Conservation (phyloP, 2,329 filamentous ascomycete genomes). For the Fusarium hostae region DNA sequence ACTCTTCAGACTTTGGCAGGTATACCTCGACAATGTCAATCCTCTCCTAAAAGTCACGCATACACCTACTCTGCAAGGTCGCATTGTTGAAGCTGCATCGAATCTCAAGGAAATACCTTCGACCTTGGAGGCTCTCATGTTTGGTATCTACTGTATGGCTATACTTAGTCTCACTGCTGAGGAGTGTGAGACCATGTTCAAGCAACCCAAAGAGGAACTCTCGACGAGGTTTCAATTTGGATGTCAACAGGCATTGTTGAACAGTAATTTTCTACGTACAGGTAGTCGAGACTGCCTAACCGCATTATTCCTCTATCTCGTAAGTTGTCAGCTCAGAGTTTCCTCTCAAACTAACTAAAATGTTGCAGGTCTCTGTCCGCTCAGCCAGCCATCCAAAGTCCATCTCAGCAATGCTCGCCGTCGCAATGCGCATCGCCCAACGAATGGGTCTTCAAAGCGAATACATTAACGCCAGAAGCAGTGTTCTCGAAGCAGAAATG, state of each 20-base stretch:
- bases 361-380: conserved; percentile 58
- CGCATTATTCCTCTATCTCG: conserved; percentile 67
- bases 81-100: conserved; percentile 61
- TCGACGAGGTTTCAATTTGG: conserved; percentile 58
- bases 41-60: conserved; percentile 70
- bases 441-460: conserved; percentile 67
- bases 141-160: conserved; percentile 61
- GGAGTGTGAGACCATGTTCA: conserved; percentile 57
- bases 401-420: conserved; percentile 62
- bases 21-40: conserved; percentile 68
- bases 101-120: conserved; percentile 54
- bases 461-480: conserved; percentile 40
- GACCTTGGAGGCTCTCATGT: conserved; percentile 65
- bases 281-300: conserved; percentile 65
- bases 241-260: conserved; percentile 64
- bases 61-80: conserved; percentile 62
- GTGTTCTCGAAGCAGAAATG: conserved; percentile 65
- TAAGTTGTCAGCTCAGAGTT: too few species aligned
- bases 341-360: conserved; percentile 9
- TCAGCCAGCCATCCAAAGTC: conserved; percentile 59
- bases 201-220: conserved; percentile 54
- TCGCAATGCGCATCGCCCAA: conserved; percentile 67
- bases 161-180: conserved; percentile 55
- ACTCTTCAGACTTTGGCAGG: conserved; percentile 65
- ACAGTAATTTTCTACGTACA: conserved; percentile 61